Percentiles rank a stretch among this genome's conserved stretches.
Evolutionary conservation across 208 protist species (phyloP).

Genomic region (Leishmania amazonensis): DNA sequence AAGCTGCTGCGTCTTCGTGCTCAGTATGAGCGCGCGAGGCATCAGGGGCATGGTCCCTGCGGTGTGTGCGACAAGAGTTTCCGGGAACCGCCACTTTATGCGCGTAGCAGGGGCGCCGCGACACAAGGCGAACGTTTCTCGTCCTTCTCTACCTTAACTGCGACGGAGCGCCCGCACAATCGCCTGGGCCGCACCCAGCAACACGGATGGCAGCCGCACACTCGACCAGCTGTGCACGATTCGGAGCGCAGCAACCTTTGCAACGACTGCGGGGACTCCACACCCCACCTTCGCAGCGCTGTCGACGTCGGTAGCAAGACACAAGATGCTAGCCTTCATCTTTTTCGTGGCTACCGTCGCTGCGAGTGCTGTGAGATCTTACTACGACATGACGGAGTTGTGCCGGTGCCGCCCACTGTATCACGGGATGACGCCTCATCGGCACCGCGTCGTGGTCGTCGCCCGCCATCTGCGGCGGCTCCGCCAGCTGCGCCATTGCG

Average conservation of each 20-base stretch:
- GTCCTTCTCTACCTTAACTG: no score
- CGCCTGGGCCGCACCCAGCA: not conserved
- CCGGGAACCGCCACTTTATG: no score
- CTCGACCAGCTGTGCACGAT: not conserved
- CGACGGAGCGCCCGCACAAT: not conserved
- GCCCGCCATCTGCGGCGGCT: not conserved
- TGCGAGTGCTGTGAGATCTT: conserved; percentile 16
- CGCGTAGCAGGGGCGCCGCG: no score
- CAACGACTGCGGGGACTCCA: not conserved
- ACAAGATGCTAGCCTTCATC: not conserved
- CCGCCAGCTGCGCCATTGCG: not conserved
- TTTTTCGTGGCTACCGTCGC: conserved; percentile 1
- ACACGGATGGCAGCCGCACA: not conserved
- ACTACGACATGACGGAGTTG: not conserved
- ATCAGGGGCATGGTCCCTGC: not conserved
- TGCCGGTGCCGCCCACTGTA: conserved; percentile 9
- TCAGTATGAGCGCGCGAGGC: conserved; percentile 7
- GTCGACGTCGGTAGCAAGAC: not conserved
- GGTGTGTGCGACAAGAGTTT: not conserved
- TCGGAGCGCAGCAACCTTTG: not conserved
- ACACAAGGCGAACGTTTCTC: no score
- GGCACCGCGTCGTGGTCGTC: not conserved
- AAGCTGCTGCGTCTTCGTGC: conserved; percentile 11
- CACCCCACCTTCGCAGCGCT: no score
- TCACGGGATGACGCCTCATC: not conserved